Evolutionary conservation across 2,329 filamentous ascomycete species (phyloP).

Genomic region (Coniella lustricola): DNA sequence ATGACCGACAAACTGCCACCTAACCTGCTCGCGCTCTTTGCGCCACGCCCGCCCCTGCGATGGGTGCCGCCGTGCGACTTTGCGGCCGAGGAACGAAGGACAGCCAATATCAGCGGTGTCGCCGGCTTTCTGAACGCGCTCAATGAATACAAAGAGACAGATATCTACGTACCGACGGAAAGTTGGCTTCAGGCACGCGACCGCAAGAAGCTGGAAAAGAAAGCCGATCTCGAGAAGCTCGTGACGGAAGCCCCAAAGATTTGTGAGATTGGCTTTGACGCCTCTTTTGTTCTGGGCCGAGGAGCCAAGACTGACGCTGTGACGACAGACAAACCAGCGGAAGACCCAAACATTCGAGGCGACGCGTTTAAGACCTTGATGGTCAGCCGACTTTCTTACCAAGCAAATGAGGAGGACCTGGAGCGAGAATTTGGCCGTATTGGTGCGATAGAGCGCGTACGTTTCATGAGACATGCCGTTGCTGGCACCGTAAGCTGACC

Average conservation of each 20-base stretch:
- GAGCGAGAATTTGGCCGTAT: conserved; percentile 91
- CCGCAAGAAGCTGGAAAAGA: conserved; percentile 75
- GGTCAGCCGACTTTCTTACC: conserved; percentile 82
- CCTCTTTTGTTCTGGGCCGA: neutral
- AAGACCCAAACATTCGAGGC: conserved; percentile 83
- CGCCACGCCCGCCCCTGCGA: conserved; percentile 83
- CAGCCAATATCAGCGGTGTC: conserved; percentile 64
- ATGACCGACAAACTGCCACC: conserved; percentile 98
- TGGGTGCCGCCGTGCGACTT: conserved; percentile 80
- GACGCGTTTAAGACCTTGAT: conserved; percentile 95
- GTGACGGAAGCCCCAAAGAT: conserved; percentile 56
- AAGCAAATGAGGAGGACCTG: conserved; percentile 80
- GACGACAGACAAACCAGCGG: conserved; percentile 64
- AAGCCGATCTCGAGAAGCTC: conserved; percentile 56
- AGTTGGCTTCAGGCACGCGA: conserved; percentile 88
- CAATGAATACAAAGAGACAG: conserved; percentile 69
- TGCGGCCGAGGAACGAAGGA: conserved; percentile 74
- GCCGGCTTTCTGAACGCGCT: conserved; percentile 68
- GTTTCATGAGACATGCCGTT: no score
- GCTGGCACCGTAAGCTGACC: no score
- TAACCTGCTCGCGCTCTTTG: conserved; percentile 88
- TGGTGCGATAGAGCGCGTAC: conserved; percentile 85
- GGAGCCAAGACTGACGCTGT: conserved; percentile 17
- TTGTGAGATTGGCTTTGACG: conserved; percentile 40
- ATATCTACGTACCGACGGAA: conserved; percentile 74